Evolutionary conservation across 805 yeast genomes (phyloP), one percentile per base, ranked within the genome.

Genomic region (Scheffersomyces coipomensis): DNA sequence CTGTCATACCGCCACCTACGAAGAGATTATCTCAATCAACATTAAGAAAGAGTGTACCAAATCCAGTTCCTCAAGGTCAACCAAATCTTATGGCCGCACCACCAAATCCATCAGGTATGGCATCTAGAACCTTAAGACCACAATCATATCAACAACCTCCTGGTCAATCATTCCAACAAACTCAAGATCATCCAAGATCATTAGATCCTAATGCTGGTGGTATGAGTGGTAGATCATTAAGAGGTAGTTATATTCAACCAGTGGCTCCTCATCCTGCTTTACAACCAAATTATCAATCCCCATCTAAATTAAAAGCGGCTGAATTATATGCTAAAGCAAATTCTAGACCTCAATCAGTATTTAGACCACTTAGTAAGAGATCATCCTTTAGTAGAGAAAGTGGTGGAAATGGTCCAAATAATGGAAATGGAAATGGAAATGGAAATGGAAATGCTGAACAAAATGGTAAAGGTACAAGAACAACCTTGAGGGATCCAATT

Each of bases 351-450:
- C 42, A 44, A 12, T 65, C 71, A 31, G 48, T 53, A 2, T 65
- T 68, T 51, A 73, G 70, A 18, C 68, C 69, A 33, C 64, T 66
- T 26, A 67, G 46, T 51, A 61, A 66, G 52, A 66, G 58, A 36
- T 81, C 88, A 0, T 81, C 88, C 27, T 83, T 77, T 52, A 81
- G 77, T 46, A 81, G 76, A 49, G 67, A 48, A 10, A 58, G 55
- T 12, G 41, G 36, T 18, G 55, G 19, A 15, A 15, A 19, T 5
- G 3, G 27, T 3, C 37, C 23, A 7, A 21, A 21, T 6, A 21
- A 33, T 19, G n/a, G n/a, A n/a, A 33, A 34, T 7, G 33, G 37
- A 13, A 11, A 27, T n/a, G 9, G 36, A 9, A 29, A 33, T 12
- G 24, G 33, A 5, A 32, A 30, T 9, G 23, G 33, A 24, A 29